Evolutionary conservation across 768 basidiomycete species (phyloP).

Genomic region (Postia placenta): DNA sequence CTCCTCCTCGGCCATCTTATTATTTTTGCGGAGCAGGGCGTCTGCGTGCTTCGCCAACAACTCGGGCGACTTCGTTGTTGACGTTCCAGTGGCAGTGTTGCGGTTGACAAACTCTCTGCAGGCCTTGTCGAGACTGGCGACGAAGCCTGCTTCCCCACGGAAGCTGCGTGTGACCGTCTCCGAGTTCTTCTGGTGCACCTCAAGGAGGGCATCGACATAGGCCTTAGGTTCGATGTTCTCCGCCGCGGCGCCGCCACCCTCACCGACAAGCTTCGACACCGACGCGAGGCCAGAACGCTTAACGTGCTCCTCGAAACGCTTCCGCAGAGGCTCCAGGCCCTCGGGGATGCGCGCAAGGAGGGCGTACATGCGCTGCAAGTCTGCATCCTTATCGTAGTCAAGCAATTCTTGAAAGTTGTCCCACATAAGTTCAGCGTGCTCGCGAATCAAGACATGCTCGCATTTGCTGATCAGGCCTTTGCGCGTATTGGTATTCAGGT

Average conservation of each 20-base stretch:
- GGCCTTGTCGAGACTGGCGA: conserved; percentile 89
- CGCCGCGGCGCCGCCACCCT: conserved; percentile 42
- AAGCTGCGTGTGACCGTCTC: conserved; percentile 87
- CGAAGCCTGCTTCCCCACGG: conserved; percentile 88
- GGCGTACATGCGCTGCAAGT: conserved; percentile 91
- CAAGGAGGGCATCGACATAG: conserved; percentile 88
- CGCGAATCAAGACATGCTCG: conserved; percentile 88
- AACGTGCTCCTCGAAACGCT: conserved; percentile 93
- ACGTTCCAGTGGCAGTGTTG: conserved; percentile 85
- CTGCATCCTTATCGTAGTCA: conserved; percentile 92
- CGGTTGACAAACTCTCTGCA: conserved; percentile 94
- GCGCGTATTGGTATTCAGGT: conserved; percentile 84
- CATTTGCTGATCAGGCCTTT: conserved; percentile 77
- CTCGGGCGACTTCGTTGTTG: conserved; percentile 83
- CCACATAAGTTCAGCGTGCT: conserved; percentile 82
- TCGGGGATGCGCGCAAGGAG: conserved; percentile 87
- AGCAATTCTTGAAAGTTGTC: conserved; percentile 87
- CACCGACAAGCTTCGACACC: conserved; percentile 62
- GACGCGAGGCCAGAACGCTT: conserved; percentile 83
- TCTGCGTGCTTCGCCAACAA: conserved; percentile 90
- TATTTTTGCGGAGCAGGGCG: conserved; percentile 84
- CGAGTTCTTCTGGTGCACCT: conserved; percentile 88
- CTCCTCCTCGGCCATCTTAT: conserved; percentile 90
- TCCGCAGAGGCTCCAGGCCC: conserved; percentile 85
- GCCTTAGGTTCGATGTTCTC: conserved; percentile 83